phyloP scores from a whole-genome alignment of 345 rosid genomes.

The Lepidium sativum region DNA sequence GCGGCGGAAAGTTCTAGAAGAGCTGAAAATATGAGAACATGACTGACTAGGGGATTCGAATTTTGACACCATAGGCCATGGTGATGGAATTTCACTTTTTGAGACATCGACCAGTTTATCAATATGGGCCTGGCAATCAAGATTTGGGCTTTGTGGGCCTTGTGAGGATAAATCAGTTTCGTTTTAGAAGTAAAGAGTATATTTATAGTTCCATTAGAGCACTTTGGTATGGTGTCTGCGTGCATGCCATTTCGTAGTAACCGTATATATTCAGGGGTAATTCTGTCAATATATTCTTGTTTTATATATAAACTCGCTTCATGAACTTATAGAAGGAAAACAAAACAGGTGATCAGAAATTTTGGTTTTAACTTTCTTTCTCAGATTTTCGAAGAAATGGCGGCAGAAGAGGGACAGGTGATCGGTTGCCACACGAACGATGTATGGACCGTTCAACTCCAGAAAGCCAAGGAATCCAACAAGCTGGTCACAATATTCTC shows the following conservation, averaged over 20 bases:
- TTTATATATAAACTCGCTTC: not conserved
- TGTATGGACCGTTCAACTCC: conserved; percentile 40
- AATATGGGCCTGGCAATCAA: no score
- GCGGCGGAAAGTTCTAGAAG: conserved; percentile 1
- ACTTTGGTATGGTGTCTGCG: no score
- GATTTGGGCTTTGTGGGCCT: no score
- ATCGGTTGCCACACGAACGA: conserved; percentile 48
- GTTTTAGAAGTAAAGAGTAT: no score
- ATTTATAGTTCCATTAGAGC: not conserved
- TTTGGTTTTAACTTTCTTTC: not conserved
- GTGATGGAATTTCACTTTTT: no score
- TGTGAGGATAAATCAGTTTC: no score
- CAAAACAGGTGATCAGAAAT: not conserved
- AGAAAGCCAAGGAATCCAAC: conserved; percentile 37
- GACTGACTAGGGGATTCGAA: no score
- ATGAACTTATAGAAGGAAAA: not conserved
- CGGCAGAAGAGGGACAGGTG: conserved; percentile 62
- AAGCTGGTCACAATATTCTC: conserved; percentile 32
- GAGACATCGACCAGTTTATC: no score
- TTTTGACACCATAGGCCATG: no score
- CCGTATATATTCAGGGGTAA: not conserved
- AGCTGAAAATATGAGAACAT: not conserved
- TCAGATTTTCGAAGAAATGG: conserved; percentile 15
- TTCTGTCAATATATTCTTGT: not conserved
- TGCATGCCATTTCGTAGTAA: not conserved